A percentile compares a stretch with the other conserved stretches of the same genome.
phyloP scores from a whole-genome alignment of 306 rosid genomes.

The Prunus padus region DNA sequence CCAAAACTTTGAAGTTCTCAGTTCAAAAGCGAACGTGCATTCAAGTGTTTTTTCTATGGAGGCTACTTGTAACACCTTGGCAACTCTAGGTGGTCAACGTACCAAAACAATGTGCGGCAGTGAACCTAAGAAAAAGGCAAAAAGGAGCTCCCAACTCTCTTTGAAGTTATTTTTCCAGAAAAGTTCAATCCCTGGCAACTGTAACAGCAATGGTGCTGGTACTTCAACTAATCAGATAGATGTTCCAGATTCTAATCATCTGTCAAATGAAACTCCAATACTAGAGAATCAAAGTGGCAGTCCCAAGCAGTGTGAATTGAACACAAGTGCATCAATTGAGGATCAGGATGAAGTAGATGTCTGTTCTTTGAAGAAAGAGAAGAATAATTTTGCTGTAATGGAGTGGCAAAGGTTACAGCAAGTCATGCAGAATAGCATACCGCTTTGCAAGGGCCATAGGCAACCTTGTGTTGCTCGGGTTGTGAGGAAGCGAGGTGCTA shows the following conservation, averaged over 20 bases:
- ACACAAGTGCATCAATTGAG: constrained; percentile 32
- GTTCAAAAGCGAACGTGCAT: constrained; percentile 25
- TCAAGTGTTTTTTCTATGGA: constrained; percentile 29
- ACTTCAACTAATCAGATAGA: constrained; percentile 32
- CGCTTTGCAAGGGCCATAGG: constrained; percentile 83
- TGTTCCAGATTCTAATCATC: constrained; percentile 36
- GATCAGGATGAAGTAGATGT: constrained; percentile 38
- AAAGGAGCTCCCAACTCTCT: constrained; percentile 68
- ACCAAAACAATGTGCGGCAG: constrained; percentile 24
- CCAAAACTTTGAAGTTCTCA: constrained; percentile 38
- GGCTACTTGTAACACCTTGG: constrained; percentile 20
- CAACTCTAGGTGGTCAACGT: constrained; percentile 19
- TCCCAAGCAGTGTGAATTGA: constrained; percentile 35
- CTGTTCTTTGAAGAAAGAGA: constrained; percentile 47
- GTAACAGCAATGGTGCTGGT: constrained; percentile 27
- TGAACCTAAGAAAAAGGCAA: constrained; percentile 59
- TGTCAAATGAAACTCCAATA: constrained; percentile 35
- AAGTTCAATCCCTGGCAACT: constrained; percentile 35
- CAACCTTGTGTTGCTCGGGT: constrained; percentile 82
- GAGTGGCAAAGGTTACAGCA: constrained; percentile 94
- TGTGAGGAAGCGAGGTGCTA: constrained; percentile 87
- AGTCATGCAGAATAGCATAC: constrained; percentile 88
- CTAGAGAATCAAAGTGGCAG: constrained; percentile 31
- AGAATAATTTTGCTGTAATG: constrained; percentile 50
- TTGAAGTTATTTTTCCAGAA: constrained; percentile 68